Evolutionary conservation across 768 basidiomycete species (phyloP), one percentile per base, ranked within the genome.

Genomic region (Pisolithus sp.): DNA sequence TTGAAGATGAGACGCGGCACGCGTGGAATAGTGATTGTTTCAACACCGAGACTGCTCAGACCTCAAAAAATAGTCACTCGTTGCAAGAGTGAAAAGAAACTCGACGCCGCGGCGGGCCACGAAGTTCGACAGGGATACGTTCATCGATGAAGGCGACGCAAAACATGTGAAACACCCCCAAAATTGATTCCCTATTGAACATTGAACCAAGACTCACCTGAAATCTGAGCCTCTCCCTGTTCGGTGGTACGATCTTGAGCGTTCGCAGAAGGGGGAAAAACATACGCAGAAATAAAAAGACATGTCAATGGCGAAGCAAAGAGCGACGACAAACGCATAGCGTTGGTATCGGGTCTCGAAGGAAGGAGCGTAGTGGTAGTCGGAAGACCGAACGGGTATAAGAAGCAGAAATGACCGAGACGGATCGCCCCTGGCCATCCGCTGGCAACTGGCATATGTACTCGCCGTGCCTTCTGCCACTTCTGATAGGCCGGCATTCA

Each of bases 181-280:
- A 13, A 15, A 34, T 13, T 34, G 1, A 1, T 15, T 12, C 12
- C 12, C 34, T 13, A 34, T 34, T 15, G 34, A 34, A 34, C 34
- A 15, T 13, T 34, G 13, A 34, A 34, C 34, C 5, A 48, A 53
- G n/a, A 56, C 62, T 20, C 52, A 70, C 72, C 70, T 55, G 58
- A 58, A 47, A 70, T 69, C 20, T 65, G 49, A 2, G 65, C 64
- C 48, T 70, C 72, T 13, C 58, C 66, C 7, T 57, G 57, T 42
- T 69, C 68, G 0, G 66, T 58, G 5, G 67, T 58, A 26, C 69
- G 64, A 49, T 67, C 65, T 37, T 62, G 55, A 6, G 64, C 59
- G 20, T 30, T 9, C n/a, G 36, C 53, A 12, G 40, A 49, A 13
- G 48, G 47, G 30, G 41, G 3, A 15, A 51, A 46, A 26, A 46